Evolutionary conservation across 179 eudicot species (phyloP), one percentile per base, ranked within the genome.

Genomic region (Camellia oleifera): DNA sequence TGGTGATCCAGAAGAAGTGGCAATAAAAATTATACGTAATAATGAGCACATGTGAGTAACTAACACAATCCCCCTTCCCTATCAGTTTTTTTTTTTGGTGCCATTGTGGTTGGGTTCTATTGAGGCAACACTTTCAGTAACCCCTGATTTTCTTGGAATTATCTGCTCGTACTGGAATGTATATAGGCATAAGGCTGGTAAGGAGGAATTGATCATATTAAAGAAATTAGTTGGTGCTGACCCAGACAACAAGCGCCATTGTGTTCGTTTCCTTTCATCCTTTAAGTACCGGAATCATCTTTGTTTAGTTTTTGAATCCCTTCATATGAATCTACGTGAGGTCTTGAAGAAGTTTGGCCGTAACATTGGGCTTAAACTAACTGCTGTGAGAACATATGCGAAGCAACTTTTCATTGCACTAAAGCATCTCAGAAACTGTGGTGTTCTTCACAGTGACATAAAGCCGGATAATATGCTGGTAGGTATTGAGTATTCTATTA

Each of bases 401-500:
- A 96, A 94, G 92, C 99, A 96, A 81, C 94, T 96, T 54, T 90
- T 96, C 78, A 92, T 96, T 84, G 94, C 99, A 45, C 76, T 96
- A 83, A 96, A 96, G 90, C 99, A 96, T 90, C 91, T 96, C 83
- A 89, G 87, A 75, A 96, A 96, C 83, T 96, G 99, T 69, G 98
- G 98, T 52, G 95, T 96, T 77, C 98, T 96, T 82, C 99, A 96
- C 80, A 90, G 92, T 86, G 99, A 96, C 82, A 96, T 96, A 79
- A 94, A 96, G 89, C 99, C 98, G 44, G 99, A 96, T 80, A 96
- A 96, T 83, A 94, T 96, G 99, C 90, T 96, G 93, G 99, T 96
- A 87, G 79, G 83, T 79, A 73, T 70, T 56, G 58, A 60, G 6
- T 17, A 70, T 78, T 20, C 64, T 26, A 5, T 71, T 42, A 4